These are phyloP conservation scores for Syzygium jambos DNA, from an alignment of 345 rosid genomes.

Conservation along the genomic window DNA sequence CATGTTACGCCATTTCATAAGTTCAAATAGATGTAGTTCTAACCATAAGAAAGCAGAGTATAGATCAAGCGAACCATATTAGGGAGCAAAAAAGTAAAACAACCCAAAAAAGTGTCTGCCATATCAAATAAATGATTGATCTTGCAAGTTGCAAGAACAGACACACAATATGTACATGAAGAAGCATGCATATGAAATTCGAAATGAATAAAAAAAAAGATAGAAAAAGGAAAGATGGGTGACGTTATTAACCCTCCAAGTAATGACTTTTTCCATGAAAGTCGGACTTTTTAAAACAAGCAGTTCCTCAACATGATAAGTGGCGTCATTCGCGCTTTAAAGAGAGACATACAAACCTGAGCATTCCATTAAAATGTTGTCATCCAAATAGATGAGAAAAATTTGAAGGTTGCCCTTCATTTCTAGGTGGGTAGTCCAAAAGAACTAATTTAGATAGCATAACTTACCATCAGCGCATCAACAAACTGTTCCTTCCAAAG, in stretches of 20 bases:
- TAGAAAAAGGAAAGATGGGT: neutral
- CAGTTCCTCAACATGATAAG: neutral
- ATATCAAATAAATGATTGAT: neutral
- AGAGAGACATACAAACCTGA: neutral
- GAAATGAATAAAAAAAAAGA: neutral
- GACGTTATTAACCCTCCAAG: neutral
- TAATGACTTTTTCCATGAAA: neutral
- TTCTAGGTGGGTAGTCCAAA: neutral
- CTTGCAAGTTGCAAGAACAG: neutral
- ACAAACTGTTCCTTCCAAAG: slow-evolving; percentile 76
- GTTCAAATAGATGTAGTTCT: neutral
- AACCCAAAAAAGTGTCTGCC: neutral
- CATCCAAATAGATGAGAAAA: neutral
- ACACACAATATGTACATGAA: neutral
- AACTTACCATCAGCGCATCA: slow-evolving; percentile 55
- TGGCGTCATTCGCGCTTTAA: neutral
- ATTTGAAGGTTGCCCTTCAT: neutral
- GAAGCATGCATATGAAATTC: neutral
- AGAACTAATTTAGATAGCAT: neutral
- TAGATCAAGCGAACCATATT: neutral
- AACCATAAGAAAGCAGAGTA: neutral
- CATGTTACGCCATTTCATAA: neutral
- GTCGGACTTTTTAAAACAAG: neutral
- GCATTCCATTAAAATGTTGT: neutral
- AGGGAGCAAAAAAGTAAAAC: neutral